Evolutionary conservation across 2,329 filamentous ascomycete species (phyloP).

Genomic region (Raffaelea ambrosiae): DNA sequence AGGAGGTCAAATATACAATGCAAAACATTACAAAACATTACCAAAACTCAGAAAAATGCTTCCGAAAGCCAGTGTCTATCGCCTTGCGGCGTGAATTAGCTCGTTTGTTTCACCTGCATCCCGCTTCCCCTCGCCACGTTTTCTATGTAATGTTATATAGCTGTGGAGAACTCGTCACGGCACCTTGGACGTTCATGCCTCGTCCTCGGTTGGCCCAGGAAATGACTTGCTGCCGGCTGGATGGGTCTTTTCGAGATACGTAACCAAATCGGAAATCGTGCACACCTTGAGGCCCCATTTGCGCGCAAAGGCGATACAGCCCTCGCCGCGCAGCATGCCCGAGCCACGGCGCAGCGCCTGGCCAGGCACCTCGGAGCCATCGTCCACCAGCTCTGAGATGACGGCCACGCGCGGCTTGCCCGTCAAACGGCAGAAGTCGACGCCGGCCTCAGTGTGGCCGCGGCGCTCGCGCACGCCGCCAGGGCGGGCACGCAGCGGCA

Average conservation of each 20-base stretch:
- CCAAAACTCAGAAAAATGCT: too few relatives aligned
- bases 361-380: slow-evolving; percentile 65
- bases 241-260: slow-evolving; percentile 69
- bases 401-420: slow-evolving; percentile 70
- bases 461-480: slow-evolving; percentile 73
- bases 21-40: too few relatives aligned
- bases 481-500: slow-evolving; percentile 69
- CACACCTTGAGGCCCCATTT: slow-evolving; percentile 87
- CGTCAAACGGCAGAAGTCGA: slow-evolving; percentile 81
- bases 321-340: slow-evolving; percentile 90
- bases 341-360: slow-evolving; percentile 55
- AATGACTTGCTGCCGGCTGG: slow-evolving; percentile 24
- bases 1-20: too few relatives aligned
- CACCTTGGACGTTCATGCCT: too few relatives aligned
- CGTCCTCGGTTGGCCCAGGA: slow-evolving; percentile 12
- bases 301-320: slow-evolving; percentile 78
- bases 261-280: slow-evolving; percentile 86
- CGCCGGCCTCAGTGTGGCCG: slow-evolving; percentile 89
- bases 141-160: too few relatives aligned
- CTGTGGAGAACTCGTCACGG: too few relatives aligned
- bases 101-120: too few relatives aligned
- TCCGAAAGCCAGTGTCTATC: too few relatives aligned
- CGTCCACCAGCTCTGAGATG: slow-evolving; percentile 87
- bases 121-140: too few relatives aligned
- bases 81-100: too few relatives aligned